Conservation (phyloP, 2,329 filamentous ascomycete species). For the Colletotrichum aenigma region DNA sequence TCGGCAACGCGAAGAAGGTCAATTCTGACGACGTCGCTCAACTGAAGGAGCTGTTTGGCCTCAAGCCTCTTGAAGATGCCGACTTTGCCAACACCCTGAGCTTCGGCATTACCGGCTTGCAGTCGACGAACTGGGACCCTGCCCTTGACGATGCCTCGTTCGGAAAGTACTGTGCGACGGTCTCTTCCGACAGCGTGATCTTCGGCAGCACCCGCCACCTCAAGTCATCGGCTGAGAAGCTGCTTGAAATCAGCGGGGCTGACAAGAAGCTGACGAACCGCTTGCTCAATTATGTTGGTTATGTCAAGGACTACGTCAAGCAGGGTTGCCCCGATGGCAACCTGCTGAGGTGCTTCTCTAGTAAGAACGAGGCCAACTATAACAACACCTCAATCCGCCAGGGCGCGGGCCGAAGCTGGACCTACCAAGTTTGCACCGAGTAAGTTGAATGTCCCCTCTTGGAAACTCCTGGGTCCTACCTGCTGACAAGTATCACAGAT, state of each 20-base stretch:
- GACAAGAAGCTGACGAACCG: conserved; percentile 40
- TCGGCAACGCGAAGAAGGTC: conserved; percentile 40
- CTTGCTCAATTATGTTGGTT: conserved; percentile 59
- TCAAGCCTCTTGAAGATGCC: conserved; percentile 46
- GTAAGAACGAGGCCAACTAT: conserved; percentile 20
- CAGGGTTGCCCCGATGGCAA: conserved; percentile 27
- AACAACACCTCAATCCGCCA: conserved; percentile 26
- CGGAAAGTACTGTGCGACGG: conserved; percentile 51
- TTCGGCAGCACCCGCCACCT: conserved; percentile 45
- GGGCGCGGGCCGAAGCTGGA: conserved; percentile 44
- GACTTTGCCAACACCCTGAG: conserved; percentile 53
- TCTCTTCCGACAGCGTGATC: conserved; percentile 45
- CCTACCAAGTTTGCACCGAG: conserved; percentile 61
- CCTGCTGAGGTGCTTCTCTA: conserved; percentile 34
- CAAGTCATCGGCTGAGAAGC: conserved; percentile 35
- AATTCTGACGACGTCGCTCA: neutral
- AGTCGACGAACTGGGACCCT: conserved; percentile 60
- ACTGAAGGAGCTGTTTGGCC: conserved; percentile 50
- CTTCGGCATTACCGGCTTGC: conserved; percentile 46
- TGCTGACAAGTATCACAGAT: conserved; percentile 46
- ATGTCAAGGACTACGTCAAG: conserved; percentile 32
- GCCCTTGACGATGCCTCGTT: conserved; percentile 43
- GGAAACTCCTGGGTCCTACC: neutral
- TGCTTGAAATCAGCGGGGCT: conserved; percentile 43
- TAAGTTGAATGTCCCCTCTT: conserved; percentile 23